Conservation (phyloP, 805 yeast species). For the Kazachstania bromeliacearum region DNA sequence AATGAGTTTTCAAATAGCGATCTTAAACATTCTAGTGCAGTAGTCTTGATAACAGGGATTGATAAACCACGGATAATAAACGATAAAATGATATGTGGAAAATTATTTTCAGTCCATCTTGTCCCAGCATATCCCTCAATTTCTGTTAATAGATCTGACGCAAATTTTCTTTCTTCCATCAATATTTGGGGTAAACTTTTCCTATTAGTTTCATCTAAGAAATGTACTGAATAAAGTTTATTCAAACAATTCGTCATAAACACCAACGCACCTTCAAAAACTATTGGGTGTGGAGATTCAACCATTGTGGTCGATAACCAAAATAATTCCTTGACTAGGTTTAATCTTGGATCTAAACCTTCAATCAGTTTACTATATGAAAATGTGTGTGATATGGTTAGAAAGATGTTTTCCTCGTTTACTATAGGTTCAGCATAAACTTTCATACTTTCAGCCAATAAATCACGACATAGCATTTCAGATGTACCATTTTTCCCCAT, state of each 20-base stretch:
- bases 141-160: constrained; percentile 29
- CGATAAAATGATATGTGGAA: constrained; percentile 41
- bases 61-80: constrained; percentile 47
- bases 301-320: constrained; percentile 30
- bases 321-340: constrained; percentile 23
- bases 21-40: constrained; percentile 37
- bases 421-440: constrained; percentile 28
- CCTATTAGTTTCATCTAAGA: constrained; percentile 16
- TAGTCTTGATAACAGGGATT: constrained; percentile 44
- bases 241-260: constrained; percentile 30
- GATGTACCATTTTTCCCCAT: constrained; percentile 52
- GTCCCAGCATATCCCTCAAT: constrained; percentile 37
- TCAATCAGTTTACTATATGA: constrained; percentile 31
- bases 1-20: constrained; percentile 37
- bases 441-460: constrained; percentile 21
- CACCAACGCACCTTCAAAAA: constrained; percentile 32
- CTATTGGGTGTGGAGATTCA: constrained; percentile 24
- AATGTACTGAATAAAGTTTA: constrained; percentile 22
- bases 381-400: constrained; percentile 29
- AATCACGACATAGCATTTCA: constrained; percentile 36
- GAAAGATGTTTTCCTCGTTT: constrained; percentile 21
- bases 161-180: constrained; percentile 32
- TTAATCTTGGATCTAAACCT: constrained; percentile 28
- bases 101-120: constrained; percentile 33
- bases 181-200: constrained; percentile 24